Evolutionary conservation across 192 early-diverging fungal species (phyloP).

Genomic region (Coemansia guatemalensis): DNA sequence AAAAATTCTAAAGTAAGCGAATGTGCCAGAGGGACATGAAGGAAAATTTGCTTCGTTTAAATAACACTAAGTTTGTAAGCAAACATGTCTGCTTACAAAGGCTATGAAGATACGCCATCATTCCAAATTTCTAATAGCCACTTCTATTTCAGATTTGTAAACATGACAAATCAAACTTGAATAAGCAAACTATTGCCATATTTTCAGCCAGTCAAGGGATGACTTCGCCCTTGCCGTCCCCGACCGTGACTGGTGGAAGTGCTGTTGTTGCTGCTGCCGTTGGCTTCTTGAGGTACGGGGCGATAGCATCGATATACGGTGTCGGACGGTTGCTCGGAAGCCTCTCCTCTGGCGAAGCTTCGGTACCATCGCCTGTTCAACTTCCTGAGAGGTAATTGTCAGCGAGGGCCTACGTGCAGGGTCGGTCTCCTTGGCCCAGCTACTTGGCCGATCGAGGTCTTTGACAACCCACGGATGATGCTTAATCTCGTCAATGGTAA

Average conservation of each 20-base stretch:
- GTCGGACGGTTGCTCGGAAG: constrained; percentile 44
- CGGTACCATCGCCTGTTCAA: constrained; percentile 57
- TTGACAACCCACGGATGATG: constrained; percentile 87
- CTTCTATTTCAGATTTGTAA: not conserved
- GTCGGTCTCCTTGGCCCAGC: constrained; percentile 80
- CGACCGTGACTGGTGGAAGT: constrained; percentile 3
- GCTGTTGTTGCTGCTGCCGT: constrained; percentile 7
- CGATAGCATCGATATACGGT: constrained; percentile 50
- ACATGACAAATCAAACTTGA: not conserved
- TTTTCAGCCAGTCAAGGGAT: constrained; percentile 53
- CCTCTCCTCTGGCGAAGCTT: constrained; percentile 39
- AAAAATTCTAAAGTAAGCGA: not conserved
- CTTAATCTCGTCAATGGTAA: constrained; percentile 87
- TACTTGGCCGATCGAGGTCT: constrained; percentile 62
- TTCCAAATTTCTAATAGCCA: not conserved
- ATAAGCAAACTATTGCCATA: constrained; percentile 24
- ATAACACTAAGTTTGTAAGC: not conserved
- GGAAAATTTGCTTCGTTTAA: not conserved
- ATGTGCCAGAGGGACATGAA: not conserved
- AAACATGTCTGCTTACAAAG: constrained; percentile 3
- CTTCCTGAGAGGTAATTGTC: constrained; percentile 79
- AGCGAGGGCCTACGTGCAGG: constrained; percentile 67
- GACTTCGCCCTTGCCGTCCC: constrained; percentile 47
- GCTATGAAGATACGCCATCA: not conserved
- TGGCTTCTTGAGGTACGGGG: constrained; percentile 10